A percentile compares a stretch with the other conserved stretches of the same genome.
Conservation (phyloP, 495 filamentous ascomycete species). For the Penicillium paradoxum region DNA sequence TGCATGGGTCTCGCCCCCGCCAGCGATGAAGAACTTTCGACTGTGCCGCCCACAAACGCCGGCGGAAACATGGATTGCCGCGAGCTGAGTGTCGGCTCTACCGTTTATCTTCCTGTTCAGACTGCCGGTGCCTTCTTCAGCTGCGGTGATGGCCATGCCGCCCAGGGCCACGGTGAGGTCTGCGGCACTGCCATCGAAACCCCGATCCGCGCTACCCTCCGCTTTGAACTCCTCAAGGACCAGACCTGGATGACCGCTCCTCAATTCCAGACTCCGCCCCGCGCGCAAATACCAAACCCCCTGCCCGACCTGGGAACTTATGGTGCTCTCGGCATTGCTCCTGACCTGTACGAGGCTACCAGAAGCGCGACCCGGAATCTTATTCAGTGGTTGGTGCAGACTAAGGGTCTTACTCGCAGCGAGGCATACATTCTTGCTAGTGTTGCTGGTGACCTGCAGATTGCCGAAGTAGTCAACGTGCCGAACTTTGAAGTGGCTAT, state of each 20-base stretch:
- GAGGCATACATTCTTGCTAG: slow-evolving; percentile 49
- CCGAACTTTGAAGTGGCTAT: slow-evolving; percentile 46
- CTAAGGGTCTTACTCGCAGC: slow-evolving; percentile 38
- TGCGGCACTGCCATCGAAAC: slow-evolving; percentile 53
- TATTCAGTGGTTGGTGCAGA: slow-evolving; percentile 42
- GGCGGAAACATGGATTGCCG: slow-evolving; percentile 51
- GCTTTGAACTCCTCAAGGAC: slow-evolving; percentile 42
- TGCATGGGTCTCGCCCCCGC: slow-evolving; percentile 48
- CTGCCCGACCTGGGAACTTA: slow-evolving; percentile 38
- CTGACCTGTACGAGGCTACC: slow-evolving; percentile 41
- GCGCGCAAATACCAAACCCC: slow-evolving; percentile 21
- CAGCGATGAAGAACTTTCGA: slow-evolving; percentile 37
- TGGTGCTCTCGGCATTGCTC: slow-evolving; percentile 41
- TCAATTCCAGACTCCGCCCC: slow-evolving; percentile 38
- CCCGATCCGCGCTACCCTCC: slow-evolving; percentile 42
- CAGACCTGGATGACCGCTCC: slow-evolving; percentile 41
- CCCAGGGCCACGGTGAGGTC: slow-evolving; percentile 50
- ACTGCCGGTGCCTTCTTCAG: slow-evolving; percentile 47
- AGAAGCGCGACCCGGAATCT: slow-evolving; percentile 39
- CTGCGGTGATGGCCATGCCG: slow-evolving; percentile 52
- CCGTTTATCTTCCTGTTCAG: slow-evolving; percentile 45
- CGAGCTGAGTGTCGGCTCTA: slow-evolving; percentile 39
- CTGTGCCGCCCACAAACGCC: slow-evolving; percentile 47
- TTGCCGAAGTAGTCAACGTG: slow-evolving; percentile 47
- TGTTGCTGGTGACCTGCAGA: slow-evolving; percentile 42